These are phyloP conservation scores for Epichloe scottii DNA, from an alignment of 2,329 filamentous ascomycete genomes.

Conservation along the genomic window DNA sequence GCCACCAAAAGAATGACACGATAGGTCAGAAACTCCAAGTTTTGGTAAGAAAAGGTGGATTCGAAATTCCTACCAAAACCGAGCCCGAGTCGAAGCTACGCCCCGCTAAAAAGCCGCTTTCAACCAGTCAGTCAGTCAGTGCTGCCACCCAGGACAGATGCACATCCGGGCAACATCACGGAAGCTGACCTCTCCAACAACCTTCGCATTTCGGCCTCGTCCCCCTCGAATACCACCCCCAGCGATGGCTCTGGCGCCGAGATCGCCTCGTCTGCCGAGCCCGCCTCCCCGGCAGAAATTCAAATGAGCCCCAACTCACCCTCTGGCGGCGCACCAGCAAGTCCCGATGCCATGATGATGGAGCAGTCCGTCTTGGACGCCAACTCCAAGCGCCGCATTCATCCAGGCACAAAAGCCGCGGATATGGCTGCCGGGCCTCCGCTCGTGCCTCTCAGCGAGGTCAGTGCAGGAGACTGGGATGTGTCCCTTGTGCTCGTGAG, in stretches of 20 bases:
- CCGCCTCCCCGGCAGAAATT: slow-evolving; percentile 92
- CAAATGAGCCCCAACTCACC: slow-evolving; percentile 77
- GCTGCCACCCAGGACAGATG: too few species aligned
- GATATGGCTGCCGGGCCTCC: slow-evolving; percentile 92
- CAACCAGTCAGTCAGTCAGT: background rate
- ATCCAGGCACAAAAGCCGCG: slow-evolving; percentile 79
- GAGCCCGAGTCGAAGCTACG: background rate
- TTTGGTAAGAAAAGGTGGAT: background rate
- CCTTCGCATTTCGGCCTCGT: background rate
- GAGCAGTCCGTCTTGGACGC: slow-evolving; percentile 55
- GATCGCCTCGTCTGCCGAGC: slow-evolving; percentile 84
- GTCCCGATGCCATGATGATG: slow-evolving; percentile 46
- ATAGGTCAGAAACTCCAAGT: background rate
- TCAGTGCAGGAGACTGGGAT: slow-evolving; percentile 26
- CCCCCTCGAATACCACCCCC: background rate
- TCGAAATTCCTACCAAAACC: background rate
- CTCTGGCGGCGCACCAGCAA: slow-evolving; percentile 40
- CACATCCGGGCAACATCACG: too few species aligned
- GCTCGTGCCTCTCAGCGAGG: slow-evolving; percentile 72
- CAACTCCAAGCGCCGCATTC: slow-evolving; percentile 71
- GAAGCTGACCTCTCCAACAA: background rate
- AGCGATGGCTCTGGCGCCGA: slow-evolving; percentile 50
- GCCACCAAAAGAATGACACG: background rate
- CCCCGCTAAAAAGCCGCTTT: slow-evolving; percentile 9
- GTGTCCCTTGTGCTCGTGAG: too few species aligned